Evolutionary conservation across 2,329 filamentous ascomycete species (phyloP).

Genomic region (Colletotrichum sp.): DNA sequence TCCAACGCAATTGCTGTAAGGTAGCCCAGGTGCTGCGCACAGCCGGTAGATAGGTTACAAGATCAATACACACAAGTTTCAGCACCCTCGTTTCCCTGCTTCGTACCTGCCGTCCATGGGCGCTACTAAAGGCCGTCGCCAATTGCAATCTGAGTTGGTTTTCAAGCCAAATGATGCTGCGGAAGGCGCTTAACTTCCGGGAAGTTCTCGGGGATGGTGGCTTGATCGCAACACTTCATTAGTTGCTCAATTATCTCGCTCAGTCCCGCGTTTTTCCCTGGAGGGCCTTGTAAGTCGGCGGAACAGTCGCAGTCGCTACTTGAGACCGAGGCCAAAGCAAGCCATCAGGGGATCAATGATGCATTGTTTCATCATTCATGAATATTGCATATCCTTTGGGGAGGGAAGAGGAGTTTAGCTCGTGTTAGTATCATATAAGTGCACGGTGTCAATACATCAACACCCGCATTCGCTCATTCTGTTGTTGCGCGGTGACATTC

Average conservation of each 20-base stretch:
- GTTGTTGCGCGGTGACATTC: not conserved
- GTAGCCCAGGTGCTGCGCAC: not conserved
- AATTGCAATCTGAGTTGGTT: not conserved
- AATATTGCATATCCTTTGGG: not conserved
- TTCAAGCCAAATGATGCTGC: not conserved
- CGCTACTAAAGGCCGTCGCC: not conserved
- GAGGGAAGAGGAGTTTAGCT: not conserved
- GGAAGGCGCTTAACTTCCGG: not conserved
- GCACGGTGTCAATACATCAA: fast-evolving
- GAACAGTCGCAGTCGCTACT: not conserved
- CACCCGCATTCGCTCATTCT: fast-evolving
- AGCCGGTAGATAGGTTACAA: not conserved
- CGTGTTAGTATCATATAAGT: fast-evolving
- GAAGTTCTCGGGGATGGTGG: not conserved
- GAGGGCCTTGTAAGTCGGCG: not conserved
- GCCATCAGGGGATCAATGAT: not conserved
- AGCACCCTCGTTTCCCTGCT: not conserved
- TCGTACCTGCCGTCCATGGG: not conserved
- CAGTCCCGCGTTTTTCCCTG: not conserved
- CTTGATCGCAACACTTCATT: not conserved
- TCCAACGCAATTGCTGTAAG: not conserved
- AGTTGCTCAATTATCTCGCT: not conserved
- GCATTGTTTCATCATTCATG: not conserved
- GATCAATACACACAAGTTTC: not conserved
- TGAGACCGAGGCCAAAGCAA: not conserved